Percentiles rank a stretch among this genome's conserved stretches.
Conservation (phyloP, 306 rosid genomes). For the Trifolium subterraneum region DNA sequence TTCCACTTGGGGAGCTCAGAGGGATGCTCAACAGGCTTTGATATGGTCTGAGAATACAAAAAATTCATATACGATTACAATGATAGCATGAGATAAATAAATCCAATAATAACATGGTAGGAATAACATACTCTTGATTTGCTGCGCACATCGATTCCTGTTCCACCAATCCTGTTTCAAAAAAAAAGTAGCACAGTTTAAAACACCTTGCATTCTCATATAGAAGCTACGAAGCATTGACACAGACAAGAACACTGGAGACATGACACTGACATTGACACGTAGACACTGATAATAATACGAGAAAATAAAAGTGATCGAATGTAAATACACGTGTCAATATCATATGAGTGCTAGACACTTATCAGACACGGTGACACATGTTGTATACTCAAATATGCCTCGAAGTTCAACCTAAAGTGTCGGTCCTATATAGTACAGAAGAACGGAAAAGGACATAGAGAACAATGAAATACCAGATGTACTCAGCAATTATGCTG, state of each 20-base stretch:
- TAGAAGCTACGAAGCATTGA: not conserved
- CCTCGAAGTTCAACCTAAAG: too few relatives aligned
- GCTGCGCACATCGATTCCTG: slow-evolving; percentile 95
- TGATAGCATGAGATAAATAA: slow-evolving; percentile 18
- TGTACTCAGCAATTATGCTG: slow-evolving; percentile 94
- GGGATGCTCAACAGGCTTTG: slow-evolving; percentile 91
- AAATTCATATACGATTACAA: slow-evolving; percentile 23
- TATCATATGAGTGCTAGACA: too few relatives aligned
- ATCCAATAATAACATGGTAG: slow-evolving; percentile 18
- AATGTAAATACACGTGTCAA: too few relatives aligned
- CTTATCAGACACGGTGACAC: too few relatives aligned
- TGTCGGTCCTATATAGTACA: too few relatives aligned
- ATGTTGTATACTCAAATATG: too few relatives aligned
- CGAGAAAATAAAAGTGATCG: not conserved
- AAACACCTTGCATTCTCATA: slow-evolving; percentile 31
- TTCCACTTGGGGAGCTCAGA: slow-evolving; percentile 99
- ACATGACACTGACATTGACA: not conserved
- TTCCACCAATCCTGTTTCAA: slow-evolving; percentile 87
- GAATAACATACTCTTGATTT: slow-evolving; percentile 78
- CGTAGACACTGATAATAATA: not conserved
- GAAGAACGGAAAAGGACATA: not conserved
- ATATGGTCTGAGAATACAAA: slow-evolving; percentile 66
- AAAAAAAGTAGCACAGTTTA: slow-evolving; percentile 34
- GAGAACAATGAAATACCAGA: slow-evolving; percentile 63
- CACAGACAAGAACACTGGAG: not conserved